Percentiles rank a stretch among this genome's conserved stretches.
Conservation (phyloP, 2,329 filamentous ascomycete genomes). For the Dactylellina parvicollis region DNA sequence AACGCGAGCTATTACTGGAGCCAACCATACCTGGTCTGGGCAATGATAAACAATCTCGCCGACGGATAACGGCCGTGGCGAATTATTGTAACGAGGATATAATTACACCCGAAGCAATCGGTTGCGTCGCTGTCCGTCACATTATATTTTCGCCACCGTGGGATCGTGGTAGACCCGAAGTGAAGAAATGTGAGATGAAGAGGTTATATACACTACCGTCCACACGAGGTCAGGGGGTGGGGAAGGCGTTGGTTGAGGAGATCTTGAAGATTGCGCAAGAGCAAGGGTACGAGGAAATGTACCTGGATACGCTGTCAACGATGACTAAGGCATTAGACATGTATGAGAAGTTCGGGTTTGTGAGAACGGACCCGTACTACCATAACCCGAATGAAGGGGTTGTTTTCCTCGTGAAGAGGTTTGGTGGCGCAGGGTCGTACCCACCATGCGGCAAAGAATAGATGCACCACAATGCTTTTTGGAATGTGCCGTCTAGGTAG, state of each 20-base stretch:
- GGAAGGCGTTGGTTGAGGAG: slow-evolving; percentile 64
- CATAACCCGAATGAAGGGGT: slow-evolving; percentile 67
- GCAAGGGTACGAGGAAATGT: slow-evolving; percentile 66
- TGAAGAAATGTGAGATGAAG: slow-evolving; percentile 67
- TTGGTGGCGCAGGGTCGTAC: not conserved
- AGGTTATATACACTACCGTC: slow-evolving; percentile 66
- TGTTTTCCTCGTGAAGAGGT: slow-evolving; percentile 63
- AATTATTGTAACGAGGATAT: not conserved
- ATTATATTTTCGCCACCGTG: slow-evolving; percentile 57
- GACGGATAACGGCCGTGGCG: slow-evolving; percentile 3
- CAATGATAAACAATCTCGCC: not conserved
- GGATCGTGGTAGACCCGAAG: not conserved
- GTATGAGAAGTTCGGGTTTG: slow-evolving; percentile 67
- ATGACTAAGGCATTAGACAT: slow-evolving; percentile 67
- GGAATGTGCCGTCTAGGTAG: slow-evolving; percentile 10
- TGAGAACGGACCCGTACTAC: slow-evolving; percentile 67
- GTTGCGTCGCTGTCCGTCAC: slow-evolving; percentile 66
- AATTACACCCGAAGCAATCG: slow-evolving; percentile 60
- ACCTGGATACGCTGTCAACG: slow-evolving; percentile 67
- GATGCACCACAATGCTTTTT: not conserved
- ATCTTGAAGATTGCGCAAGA: slow-evolving; percentile 64
- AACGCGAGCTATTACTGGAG: not conserved
- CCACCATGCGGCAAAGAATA: not conserved
- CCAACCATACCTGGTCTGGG: not conserved
- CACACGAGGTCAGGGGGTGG: slow-evolving; percentile 66